These are phyloP conservation scores for Cladobotryum protrusum DNA, from an alignment of 2,329 filamentous ascomycete genomes.

Conservation along the genomic window DNA sequence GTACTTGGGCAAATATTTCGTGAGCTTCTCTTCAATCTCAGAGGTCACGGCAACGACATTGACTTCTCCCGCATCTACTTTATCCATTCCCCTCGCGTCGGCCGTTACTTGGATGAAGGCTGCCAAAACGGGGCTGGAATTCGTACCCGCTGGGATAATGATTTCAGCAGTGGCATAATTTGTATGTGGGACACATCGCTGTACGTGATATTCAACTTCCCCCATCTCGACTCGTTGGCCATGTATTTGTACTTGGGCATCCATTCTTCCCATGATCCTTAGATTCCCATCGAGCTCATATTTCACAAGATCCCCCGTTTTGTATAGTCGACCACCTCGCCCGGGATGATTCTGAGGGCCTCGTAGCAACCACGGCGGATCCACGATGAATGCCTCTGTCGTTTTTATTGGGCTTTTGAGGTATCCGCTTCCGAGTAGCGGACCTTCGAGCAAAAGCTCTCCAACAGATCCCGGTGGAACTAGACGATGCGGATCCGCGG, in stretches of 20 bases:
- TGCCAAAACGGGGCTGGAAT: not conserved
- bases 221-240: slow-evolving; percentile 45
- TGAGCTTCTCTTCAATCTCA: not conserved
- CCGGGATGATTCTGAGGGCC: slow-evolving; percentile 1
- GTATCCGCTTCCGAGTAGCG: too few species aligned
- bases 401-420: not conserved
- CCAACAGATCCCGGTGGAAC: too few species aligned
- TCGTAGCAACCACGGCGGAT: not conserved
- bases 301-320: not conserved
- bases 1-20: slow-evolving; percentile 22
- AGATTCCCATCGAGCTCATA: not conserved
- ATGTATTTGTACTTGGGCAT: slow-evolving; percentile 47
- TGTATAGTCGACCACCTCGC: slow-evolving; percentile 10
- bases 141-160: not conserved
- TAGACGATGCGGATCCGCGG: too few species aligned
- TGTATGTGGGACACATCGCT: not conserved
- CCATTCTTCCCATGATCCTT: slow-evolving; percentile 29
- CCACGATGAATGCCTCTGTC: not conserved
- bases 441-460: too few species aligned
- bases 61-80: not conserved
- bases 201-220: slow-evolving; percentile 11
- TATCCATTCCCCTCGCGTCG: not conserved
- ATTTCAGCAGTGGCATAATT: not conserved
- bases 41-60: not conserved
- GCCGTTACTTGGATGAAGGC: not conserved